Conservation (phyloP, 2,329 filamentous ascomycete species). For the Apiospora aurea region DNA sequence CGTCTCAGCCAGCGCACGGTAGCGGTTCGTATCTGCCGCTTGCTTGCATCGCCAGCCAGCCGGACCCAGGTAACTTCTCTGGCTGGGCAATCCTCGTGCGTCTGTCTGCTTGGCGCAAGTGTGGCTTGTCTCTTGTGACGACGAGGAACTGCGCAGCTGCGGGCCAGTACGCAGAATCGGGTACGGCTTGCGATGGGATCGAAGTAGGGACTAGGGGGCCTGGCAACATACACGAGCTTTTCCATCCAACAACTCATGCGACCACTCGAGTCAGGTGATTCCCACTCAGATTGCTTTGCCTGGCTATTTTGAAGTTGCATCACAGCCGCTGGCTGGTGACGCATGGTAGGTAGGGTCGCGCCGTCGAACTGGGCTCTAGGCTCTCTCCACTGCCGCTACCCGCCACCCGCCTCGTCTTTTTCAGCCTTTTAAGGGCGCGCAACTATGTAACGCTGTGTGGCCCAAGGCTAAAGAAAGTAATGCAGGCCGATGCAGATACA, state of each 20-base stretch:
- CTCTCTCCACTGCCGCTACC: not conserved
- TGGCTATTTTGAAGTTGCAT: not conserved
- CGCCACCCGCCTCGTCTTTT: not conserved
- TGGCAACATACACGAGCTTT: not conserved
- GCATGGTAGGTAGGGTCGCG: not conserved
- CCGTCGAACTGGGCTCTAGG: not conserved
- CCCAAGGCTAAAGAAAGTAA: too few species aligned
- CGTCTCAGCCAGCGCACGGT: too few species aligned
- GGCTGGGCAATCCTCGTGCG: not conserved
- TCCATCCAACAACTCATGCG: not conserved
- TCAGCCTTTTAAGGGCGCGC: not conserved
- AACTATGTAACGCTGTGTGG: too few species aligned
- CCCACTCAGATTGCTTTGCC: not conserved
- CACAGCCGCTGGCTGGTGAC: slow-evolving; percentile 3
- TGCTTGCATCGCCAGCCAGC: too few species aligned
- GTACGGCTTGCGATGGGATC: not conserved
- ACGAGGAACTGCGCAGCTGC: not conserved
- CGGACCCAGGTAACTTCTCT: not conserved
- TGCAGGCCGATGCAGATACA: not conserved
- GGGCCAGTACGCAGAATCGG: not conserved
- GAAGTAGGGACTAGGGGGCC: not conserved
- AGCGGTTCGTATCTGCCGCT: too few species aligned
- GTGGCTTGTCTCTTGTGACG: not conserved
- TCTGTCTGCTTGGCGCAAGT: not conserved
- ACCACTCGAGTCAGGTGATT: not conserved